phyloP scores from a whole-genome alignment of 257 asterid species.

The Striga asiatica region DNA sequence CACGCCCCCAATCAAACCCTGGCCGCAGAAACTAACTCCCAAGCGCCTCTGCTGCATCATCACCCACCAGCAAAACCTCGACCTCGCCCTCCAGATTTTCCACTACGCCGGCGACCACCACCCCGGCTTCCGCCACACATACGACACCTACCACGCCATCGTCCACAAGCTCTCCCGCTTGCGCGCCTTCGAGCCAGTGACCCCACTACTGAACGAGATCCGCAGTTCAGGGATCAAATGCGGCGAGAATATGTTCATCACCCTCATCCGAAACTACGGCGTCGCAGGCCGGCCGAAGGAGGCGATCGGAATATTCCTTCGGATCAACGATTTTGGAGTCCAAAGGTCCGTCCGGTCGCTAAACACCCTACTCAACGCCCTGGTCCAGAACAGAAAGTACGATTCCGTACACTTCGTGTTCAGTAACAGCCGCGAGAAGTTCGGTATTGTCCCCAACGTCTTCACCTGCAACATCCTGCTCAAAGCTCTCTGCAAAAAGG shows the following conservation, averaged over 20 bases:
- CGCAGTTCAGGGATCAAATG: slow-evolving; percentile 35
- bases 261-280: slow-evolving; percentile 64
- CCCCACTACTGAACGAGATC: slow-evolving; percentile 41
- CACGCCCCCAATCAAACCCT: slow-evolving; percentile 83
- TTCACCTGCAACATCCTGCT: slow-evolving; percentile 71
- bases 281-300: slow-evolving; percentile 64
- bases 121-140: slow-evolving; percentile 48
- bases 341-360: slow-evolving; percentile 62
- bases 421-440: slow-evolving; percentile 52
- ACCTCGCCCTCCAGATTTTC: slow-evolving; percentile 71
- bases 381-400: slow-evolving; percentile 70
- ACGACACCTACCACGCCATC: slow-evolving; percentile 62
- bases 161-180: slow-evolving; percentile 62
- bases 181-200: slow-evolving; percentile 52
- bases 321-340: slow-evolving; percentile 49
- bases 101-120: slow-evolving; percentile 65
- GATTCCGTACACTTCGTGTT: slow-evolving; percentile 69
- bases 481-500: slow-evolving; percentile 69
- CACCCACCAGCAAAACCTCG: slow-evolving; percentile 56
- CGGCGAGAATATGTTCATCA: slow-evolving; percentile 55
- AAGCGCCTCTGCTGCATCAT: slow-evolving; percentile 52
- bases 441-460: slow-evolving; percentile 63
- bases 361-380: slow-evolving; percentile 63
- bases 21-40: slow-evolving; percentile 65
- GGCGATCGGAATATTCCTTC: slow-evolving; percentile 50